Conservation (phyloP, 2,329 filamentous ascomycete species). For the Ceratocystis smalleyi region DNA sequence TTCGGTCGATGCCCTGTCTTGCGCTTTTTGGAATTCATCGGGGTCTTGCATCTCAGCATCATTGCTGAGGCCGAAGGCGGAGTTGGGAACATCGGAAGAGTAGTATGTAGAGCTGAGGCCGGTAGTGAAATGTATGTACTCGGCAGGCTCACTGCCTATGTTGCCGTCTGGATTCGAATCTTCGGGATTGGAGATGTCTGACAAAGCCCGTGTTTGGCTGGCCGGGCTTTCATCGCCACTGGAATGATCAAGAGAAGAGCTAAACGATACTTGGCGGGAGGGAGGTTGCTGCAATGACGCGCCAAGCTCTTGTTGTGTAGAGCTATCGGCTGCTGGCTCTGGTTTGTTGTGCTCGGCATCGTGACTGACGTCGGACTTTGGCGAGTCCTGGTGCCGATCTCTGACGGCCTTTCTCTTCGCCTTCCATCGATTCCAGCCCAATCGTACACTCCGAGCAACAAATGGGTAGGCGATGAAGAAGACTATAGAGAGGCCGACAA, state of each 20-base stretch:
- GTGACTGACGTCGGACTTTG: neutral
- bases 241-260: neutral
- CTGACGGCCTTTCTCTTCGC: neutral
- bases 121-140: constrained; percentile 3
- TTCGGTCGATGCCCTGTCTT: neutral
- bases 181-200: neutral
- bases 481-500: constrained; percentile 21
- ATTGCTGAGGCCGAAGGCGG: constrained; percentile 15
- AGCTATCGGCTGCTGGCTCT: neutral
- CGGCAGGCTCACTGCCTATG: constrained; percentile 1
- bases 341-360: neutral
- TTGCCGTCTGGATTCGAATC: neutral
- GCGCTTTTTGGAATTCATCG: constrained; percentile 7
- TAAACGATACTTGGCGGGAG: neutral
- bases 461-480: constrained; percentile 18
- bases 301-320: neutral
- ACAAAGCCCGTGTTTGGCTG: neutral
- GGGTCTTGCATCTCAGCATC: constrained; percentile 7
- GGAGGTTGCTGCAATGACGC: neutral
- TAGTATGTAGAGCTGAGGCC: constrained; percentile 17
- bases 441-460: constrained; percentile 15
- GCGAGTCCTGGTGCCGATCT: neutral
- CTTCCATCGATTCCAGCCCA: constrained; percentile 12
- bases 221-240: neutral
- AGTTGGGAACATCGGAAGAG: constrained; percentile 14